Percentiles rank a stretch among this genome's conserved stretches.
Conservation (phyloP, 768 basidiomycete genomes). For the Mycena albidolilacea region DNA sequence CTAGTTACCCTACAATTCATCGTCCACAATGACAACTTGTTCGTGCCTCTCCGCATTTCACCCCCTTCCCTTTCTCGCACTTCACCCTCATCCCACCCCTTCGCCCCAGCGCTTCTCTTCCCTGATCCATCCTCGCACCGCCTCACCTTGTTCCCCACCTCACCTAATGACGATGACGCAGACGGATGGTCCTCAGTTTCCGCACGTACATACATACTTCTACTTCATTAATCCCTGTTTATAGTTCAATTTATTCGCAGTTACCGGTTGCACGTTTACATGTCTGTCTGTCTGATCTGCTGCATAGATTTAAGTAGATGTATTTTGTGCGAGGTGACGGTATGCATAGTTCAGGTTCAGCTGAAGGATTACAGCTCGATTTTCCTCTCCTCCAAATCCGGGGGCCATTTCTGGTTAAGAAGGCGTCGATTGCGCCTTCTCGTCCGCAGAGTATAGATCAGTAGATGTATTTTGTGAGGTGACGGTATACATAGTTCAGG, state of each 20-base stretch:
- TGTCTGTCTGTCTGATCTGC: too few relatives aligned
- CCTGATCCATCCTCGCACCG: neutral
- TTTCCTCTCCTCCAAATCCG: conserved; percentile 26
- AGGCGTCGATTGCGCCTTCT: conserved; percentile 50
- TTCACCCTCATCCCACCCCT: neutral
- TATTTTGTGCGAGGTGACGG: too few relatives aligned
- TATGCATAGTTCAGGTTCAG: too few relatives aligned
- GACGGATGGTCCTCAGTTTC: neutral
- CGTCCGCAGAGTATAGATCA: conserved; percentile 58
- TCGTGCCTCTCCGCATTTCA: neutral
- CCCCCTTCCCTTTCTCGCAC: too few relatives aligned
- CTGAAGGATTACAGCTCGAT: conserved; percentile 1
- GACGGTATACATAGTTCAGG: too few relatives aligned
- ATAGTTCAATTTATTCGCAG: neutral
- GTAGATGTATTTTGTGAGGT: too few relatives aligned
- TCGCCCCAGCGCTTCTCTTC: neutral
- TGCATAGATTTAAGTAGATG: too few relatives aligned
- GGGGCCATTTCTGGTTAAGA: conserved; percentile 42
- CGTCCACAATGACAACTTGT: neutral
- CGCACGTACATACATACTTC: conserved; percentile 6
- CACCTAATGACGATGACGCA: too few relatives aligned
- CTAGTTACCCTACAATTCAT: neutral
- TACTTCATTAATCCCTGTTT: conserved; percentile 7
- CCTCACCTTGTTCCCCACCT: too few relatives aligned
- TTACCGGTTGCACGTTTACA: too few relatives aligned